phyloP scores from a whole-genome alignment of 345 rosid species.

The Carallia brachiata region DNA sequence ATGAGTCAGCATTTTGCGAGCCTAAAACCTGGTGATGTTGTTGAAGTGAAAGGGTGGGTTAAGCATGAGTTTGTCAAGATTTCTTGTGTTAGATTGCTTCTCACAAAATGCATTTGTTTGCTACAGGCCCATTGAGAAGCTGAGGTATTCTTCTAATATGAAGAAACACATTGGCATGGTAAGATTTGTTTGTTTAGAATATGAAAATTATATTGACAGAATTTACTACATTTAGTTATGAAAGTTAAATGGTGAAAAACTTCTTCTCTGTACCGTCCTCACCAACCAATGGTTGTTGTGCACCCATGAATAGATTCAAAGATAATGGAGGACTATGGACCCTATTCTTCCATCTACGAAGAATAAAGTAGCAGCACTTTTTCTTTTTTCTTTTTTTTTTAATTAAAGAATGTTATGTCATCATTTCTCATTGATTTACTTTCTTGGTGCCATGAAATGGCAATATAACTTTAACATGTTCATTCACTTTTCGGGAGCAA shows the following conservation, averaged over 20 bases:
- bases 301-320: neutral
- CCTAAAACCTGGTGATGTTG: slow-evolving; percentile 83
- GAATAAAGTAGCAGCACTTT: neutral
- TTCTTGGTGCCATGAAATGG: neutral
- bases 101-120: slow-evolving; percentile 20
- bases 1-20: slow-evolving; percentile 98
- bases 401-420: neutral
- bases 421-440: neutral
- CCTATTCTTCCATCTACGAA: neutral
- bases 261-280: neutral
- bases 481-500: neutral
- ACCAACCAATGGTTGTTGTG: neutral
- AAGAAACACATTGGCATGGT: slow-evolving; percentile 99
- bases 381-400: neutral
- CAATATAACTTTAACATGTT: neutral
- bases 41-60: slow-evolving; percentile 88
- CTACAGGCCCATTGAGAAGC: slow-evolving; percentile 89
- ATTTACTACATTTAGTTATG: neutral
- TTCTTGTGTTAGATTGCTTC: neutral
- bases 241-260: neutral
- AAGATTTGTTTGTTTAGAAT: slow-evolving; percentile 28
- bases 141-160: slow-evolving; percentile 88
- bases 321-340: neutral
- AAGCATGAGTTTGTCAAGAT: neutral
- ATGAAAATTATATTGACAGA: neutral